These are phyloP conservation scores for Brettanomyces naardenensis DNA, from an alignment of 805 yeast genomes.

Conservation along the genomic window DNA sequence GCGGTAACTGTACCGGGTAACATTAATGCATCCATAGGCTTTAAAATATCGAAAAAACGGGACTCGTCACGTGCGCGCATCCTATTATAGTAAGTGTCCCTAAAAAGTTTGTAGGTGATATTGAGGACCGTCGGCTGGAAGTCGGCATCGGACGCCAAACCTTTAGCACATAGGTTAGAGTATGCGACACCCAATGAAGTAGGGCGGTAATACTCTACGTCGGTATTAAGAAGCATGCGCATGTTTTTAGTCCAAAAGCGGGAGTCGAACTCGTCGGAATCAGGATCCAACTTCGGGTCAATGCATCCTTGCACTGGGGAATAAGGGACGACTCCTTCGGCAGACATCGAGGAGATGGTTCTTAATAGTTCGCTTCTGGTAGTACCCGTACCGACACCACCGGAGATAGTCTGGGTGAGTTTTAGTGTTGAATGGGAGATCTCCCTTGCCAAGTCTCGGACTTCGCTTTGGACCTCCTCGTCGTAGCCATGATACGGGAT, in stretches of 20 bases:
- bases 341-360: constrained; percentile 43
- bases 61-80: constrained; percentile 22
- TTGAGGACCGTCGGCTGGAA: constrained; percentile 54
- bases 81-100: constrained; percentile 19
- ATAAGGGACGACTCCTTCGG: constrained; percentile 40
- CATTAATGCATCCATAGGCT: constrained; percentile 58
- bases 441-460: constrained; percentile 36
- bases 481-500: constrained; percentile 33
- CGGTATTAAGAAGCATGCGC: constrained; percentile 42
- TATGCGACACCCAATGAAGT: constrained; percentile 54
- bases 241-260: constrained; percentile 63
- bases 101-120: constrained; percentile 27
- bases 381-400: constrained; percentile 3
- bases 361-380: constrained; percentile 18
- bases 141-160: constrained; percentile 61
- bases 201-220: constrained; percentile 58
- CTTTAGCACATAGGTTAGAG: constrained; percentile 50
- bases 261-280: constrained; percentile 46
- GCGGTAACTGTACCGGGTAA: constrained; percentile 60
- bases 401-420: constrained; percentile 3
- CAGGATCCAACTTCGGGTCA: constrained; percentile 49
- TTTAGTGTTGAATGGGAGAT: constrained; percentile 18
- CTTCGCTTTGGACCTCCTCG: constrained; percentile 22
- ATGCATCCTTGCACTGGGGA: constrained; percentile 7
- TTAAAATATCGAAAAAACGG: constrained; percentile 43